phyloP scores from a whole-genome alignment of 106 monocot species.

The Cymbidium sinense region DNA sequence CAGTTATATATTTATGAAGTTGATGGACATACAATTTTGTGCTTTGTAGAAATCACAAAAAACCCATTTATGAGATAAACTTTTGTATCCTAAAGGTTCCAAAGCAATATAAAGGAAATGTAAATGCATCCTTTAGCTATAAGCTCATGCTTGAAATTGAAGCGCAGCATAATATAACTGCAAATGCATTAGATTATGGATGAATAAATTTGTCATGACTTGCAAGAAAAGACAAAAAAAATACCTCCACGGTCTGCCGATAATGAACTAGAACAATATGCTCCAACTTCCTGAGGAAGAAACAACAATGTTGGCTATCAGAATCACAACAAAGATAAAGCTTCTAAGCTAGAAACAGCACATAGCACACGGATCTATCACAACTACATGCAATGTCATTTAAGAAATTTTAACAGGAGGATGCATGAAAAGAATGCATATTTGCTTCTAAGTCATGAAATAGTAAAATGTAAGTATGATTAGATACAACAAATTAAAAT shows the following conservation, averaged over 20 bases:
- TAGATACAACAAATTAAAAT: neutral
- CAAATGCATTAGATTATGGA: neutral
- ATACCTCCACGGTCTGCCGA: constrained; percentile 61
- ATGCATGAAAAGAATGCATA: neutral
- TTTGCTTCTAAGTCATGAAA: neutral
- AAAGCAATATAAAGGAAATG: neutral
- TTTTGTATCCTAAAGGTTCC: neutral
- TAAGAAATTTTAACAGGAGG: neutral
- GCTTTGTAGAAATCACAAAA: neutral
- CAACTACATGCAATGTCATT: neutral
- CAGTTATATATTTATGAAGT: neutral
- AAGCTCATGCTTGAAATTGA: neutral
- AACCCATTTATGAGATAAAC: neutral
- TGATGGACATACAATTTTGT: no score
- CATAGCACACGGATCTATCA: neutral
- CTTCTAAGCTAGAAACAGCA: neutral
- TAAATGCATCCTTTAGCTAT: neutral
- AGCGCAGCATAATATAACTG: neutral
- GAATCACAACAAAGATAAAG: neutral
- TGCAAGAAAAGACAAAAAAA: neutral
- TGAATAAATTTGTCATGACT: neutral
- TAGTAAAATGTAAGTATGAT: neutral
- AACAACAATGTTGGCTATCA: constrained; percentile 11
- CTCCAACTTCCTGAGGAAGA: constrained; percentile 63
- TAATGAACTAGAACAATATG: constrained; percentile 95